Evolutionary conservation across 2,329 filamentous ascomycete species (phyloP), one percentile per base, ranked within the genome.

Genomic region (Penicillium janthinellum): DNA sequence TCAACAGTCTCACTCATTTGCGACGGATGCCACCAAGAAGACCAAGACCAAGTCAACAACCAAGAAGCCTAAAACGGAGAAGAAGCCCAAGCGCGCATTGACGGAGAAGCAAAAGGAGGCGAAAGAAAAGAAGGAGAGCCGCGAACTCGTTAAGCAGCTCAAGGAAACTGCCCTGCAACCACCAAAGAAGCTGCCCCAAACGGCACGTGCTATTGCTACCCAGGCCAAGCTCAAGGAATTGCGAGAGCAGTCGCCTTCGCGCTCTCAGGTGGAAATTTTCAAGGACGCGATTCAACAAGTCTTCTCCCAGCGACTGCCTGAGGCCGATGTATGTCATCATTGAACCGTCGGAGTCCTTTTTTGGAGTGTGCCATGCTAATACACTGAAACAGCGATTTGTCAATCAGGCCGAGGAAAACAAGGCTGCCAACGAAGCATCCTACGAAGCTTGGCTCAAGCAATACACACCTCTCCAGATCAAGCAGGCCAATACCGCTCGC

Each of bases 401-500:
- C 65, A 80, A 83, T 51, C 64, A 81, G 17, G 83, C 82, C 53
- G 79, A 78, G 57, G 68, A 81, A 59, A 81, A 79, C 64, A 80
- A 71, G 20, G 77, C 75, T 42, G 73, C 76, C 14, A 81, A 81
- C 52, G 65, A 71, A 20, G 73, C 75, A 20, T 77, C 75, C 14
- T 83, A 82, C 68, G 75, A 82, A 34, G 70, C 78, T 59, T 90
- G 85, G 84, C 71, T 90, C 20, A 71, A 81, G 35, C 75, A 72
- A 3, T 74, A 87, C 68, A 84, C 84, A 1, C 81, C 84, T 10
- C 76, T 83, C 5, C 71, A 88, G 68, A 88, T 90, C 65, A 77
- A 76, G 48, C 59, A 78, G 3, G 87, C 88, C 58, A 90, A 90
- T 71, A 68, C 64, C 11, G 88, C 88, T 11, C 84, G 88, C 39